Base-by-base conservation (phyloP, 768 basidiomycete genomes). In the Xanthoconium purpureum region DNA sequence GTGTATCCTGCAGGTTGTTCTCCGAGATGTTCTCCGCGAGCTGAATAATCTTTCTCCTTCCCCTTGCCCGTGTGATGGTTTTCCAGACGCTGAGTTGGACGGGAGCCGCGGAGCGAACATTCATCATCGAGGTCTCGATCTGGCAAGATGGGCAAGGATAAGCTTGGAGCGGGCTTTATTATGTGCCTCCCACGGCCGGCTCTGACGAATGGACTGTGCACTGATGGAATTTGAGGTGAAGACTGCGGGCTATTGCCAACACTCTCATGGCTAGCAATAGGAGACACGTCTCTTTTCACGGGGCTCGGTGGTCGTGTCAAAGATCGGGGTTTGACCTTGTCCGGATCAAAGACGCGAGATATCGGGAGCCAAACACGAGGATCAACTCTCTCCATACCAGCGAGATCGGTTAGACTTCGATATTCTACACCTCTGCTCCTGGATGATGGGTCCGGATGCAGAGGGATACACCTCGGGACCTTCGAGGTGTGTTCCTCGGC, bases 281-380 rank as follows among this genome's bases (percentile, higher is more conserved):
- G 5, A 3, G 50, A 50, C 10, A 18, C 17, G 18, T 18, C 9
- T 13, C 12, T 30, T 44, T 69, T 70, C 4, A 13, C 38, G 17
- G 66, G 66, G 43, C 66, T 69, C n/a, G 68, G 47, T 13, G 68
- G 53, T 37, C 66, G 62, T 30, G 64, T 64, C 47, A 36, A 32
- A 39, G 66, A 60, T 50, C 60, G 47, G 39, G 55, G 42, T 46
- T 71, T 71, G 43, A 72, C 50, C 45, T 63, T 69, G 55, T 54
- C 58, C 14, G 69, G 64, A 49, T 72, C 57, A 42, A 69, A 72
- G 32, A 52, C 14, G 10, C 61, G 71, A 20, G 61, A 32, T 44
- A 51, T 50, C 7, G 71, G 69, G 39, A 58, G 50, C 69, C 71
- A 72, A 17, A 71, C 14, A 10, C 69, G 69, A 47, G 71, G 37